Evolutionary conservation across 352 stramenopile genomes (phyloP), one percentile per base, ranked within the genome.

Genomic region (Phytopythium cucurbitacearum): DNA sequence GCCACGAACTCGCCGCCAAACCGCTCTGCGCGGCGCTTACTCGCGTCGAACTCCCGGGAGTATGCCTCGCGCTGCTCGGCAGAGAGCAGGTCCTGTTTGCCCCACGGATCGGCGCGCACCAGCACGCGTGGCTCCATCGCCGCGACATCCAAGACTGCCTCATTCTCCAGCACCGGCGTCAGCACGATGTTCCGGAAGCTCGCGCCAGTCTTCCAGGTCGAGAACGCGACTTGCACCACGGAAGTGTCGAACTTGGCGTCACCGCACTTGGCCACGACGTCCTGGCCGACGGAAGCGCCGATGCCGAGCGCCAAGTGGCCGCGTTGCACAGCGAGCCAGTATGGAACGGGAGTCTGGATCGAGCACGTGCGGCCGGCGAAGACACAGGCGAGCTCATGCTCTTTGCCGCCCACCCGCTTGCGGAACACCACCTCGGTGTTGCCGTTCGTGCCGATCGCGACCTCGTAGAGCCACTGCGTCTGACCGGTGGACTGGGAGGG

Each of bases 341-440:
- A 94, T 5, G 67, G 39, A 6, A 89, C 71, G 47, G 88, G 87
- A 12, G 83, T 68, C 28, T 73, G 67, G 5, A 57, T 33, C 2
- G 75, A 79, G 59, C 78, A 84, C n/a, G 77, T 86, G 38, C 83
- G 79, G 32, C 83, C 83, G 4, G 77, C 68, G 55, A 94, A 94
- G 8, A 85, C 71, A 13, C 67, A 69, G 5, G 51, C 53, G 37
- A 94, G 57, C 32, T 89, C 80, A 42, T 76, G 51, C 53, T 94
- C 83, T 15, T 65, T 56, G 56, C 56, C 64, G 11, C 67, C 57
- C 3, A 66, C 56, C 48, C 63, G 60, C 71, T 89, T 89, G 39
- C 78, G 71, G 66, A 73, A 85, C 21, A 86, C 65, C 16, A 91
- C 49, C 58, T 91, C 80, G 7, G 80, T 91, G 40, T 91, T 91